Base-by-base conservation (phyloP, 345 rosid species). In the Eucalyptus tenuipes region DNA sequence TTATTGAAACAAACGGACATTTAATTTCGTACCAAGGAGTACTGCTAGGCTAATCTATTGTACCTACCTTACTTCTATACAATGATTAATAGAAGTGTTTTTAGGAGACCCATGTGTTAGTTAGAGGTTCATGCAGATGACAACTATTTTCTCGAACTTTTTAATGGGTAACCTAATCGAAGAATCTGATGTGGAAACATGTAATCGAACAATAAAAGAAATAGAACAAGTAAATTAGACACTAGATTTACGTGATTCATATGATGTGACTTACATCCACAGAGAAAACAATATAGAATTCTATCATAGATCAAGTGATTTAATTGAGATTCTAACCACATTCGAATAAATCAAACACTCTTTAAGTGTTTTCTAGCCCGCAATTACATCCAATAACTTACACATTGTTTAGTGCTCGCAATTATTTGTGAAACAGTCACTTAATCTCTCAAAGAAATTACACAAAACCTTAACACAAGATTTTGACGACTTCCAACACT, bases 281-380 rank as follows among this genome's bases (percentile, higher is more conserved):
- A 7, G 3, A 16, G 22, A 6, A 18, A 50, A 18, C 22, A 57
- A 5, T 10, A 57, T 25, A 25, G 13, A 57, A 57, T 57, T 57
- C 13, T 25, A 57, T 57, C 5, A 25, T 25, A 57, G 27, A 25
- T 57, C 64, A 1, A 25, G n/a, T 25, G n/a, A 57, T 57, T 8
- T 24, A 57, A 57, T 11, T 25, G 5, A 57, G 29, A 57, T 57
- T 57, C 12, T 24, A 57, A 25, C 13, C 14, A 25, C 3, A 10
- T 5, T 57, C 0, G 13, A 57, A 13, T 57, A 25, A 57, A 10
- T 10, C 29, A 57, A 25, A 57, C 7, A 10, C 64, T 57, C n/a
- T 10, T 10, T 10, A 25, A 10, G 3, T 25, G 7, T 24, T 57
- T 57, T 57, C 6, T 25, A 57, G 2, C 1, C 3, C 2, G 1